These are phyloP conservation scores for Colletotrichum musicola DNA, from an alignment of 2,329 filamentous ascomycete species.

Conservation along the genomic window DNA sequence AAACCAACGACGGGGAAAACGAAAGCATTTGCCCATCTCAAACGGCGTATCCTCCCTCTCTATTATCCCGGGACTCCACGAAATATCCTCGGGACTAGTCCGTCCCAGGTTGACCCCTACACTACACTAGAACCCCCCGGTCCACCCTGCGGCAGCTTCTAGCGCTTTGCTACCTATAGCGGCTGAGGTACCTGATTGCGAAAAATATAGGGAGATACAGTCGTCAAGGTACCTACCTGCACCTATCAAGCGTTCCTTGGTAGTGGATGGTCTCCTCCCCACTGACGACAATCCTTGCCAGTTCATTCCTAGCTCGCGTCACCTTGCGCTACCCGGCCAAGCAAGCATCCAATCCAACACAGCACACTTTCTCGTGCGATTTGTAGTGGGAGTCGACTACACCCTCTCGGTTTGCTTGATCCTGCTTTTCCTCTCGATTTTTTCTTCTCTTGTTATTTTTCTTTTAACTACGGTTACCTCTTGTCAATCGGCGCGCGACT, in stretches of 20 bases:
- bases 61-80: conserved; percentile 8
- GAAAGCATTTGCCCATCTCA: conserved; percentile 2
- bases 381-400: conserved; percentile 27
- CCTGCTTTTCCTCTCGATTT: not conserved
- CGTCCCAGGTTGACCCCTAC: conserved; percentile 26
- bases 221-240: too few relatives aligned
- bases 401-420: conserved; percentile 19
- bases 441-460: not conserved
- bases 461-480: not conserved
- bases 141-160: conserved; percentile 21
- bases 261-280: conserved; percentile 11
- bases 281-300: conserved; percentile 31
- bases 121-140: conserved; percentile 6
- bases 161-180: conserved; percentile 23
- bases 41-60: not conserved
- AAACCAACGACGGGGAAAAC: not conserved
- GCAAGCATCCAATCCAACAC: conserved; percentile 31
- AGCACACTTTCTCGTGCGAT: conserved; percentile 35
- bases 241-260: too few relatives aligned
- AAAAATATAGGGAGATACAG: too few relatives aligned
- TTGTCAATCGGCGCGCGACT: not conserved
- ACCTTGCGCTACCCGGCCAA: conserved; percentile 29
- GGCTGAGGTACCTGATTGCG: conserved; percentile 1
- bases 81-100: conserved; percentile 16
- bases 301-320: conserved; percentile 34